A percentile compares a stretch with the other conserved stretches of the same genome.
phyloP scores from a whole-genome alignment of 108 stramenopile genomes.

The Thalassiosira profunda region DNA sequence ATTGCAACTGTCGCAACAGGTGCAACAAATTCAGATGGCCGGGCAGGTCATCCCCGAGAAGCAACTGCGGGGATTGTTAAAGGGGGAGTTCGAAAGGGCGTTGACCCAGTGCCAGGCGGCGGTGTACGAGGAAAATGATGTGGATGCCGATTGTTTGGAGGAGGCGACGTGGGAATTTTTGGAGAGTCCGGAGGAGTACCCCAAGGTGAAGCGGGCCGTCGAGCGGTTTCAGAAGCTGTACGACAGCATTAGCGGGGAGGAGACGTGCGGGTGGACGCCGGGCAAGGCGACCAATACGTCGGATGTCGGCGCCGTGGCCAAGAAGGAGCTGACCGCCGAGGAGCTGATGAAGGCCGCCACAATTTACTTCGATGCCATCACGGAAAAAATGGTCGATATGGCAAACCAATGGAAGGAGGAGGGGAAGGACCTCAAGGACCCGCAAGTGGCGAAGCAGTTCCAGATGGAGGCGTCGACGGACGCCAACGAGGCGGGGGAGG shows the following conservation, averaged over 20 bases:
- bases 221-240: conserved; percentile 90
- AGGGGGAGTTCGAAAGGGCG: conserved; percentile 82
- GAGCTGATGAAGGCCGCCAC: conserved; percentile 76
- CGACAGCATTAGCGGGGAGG: conserved; percentile 83
- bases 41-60: conserved; percentile 86
- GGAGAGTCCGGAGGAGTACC: conserved; percentile 61
- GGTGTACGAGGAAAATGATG: conserved; percentile 79
- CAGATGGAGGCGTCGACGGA: conserved; percentile 80
- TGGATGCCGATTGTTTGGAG: conserved; percentile 90
- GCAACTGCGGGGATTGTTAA: conserved; percentile 75
- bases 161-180: conserved; percentile 93
- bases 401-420: conserved; percentile 59
- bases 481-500: conserved; percentile 86
- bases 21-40: conserved; percentile 88
- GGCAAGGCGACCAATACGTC: not conserved
- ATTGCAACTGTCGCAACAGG: conserved; percentile 79
- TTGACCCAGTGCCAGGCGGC: conserved; percentile 58
- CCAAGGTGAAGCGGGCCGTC: conserved; percentile 78
- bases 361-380: conserved; percentile 84
- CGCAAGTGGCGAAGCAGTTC: conserved; percentile 64
- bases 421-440: conserved; percentile 74
- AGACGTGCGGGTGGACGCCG: conserved; percentile 71
- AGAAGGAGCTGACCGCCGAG: conserved; percentile 60
- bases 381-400: conserved; percentile 68
- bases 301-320: conserved; percentile 14